Evolutionary conservation across 1,139 yeast species (phyloP).

Genomic region (Saccharomycopsis phalli): DNA sequence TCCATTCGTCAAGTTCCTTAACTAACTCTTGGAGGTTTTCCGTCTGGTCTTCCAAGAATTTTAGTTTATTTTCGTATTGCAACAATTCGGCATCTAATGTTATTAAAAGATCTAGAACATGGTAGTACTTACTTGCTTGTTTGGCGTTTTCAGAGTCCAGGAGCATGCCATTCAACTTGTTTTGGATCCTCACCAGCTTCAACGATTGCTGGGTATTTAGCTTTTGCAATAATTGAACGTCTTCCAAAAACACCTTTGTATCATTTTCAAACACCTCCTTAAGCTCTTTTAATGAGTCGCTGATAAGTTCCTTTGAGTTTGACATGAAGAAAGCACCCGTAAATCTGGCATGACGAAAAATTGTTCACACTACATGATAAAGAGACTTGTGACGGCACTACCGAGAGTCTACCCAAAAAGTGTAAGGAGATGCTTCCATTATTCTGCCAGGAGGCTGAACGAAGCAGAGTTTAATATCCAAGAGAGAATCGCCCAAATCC

Average conservation of each 20-base stretch:
- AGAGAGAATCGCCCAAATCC: constrained; percentile 62
- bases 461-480: constrained; percentile 23
- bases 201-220: constrained; percentile 50
- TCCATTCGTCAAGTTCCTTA: constrained; percentile 53
- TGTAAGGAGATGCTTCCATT: background rate
- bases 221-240: constrained; percentile 44
- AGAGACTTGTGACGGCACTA: background rate
- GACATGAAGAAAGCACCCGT: background rate
- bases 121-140: constrained; percentile 29
- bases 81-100: constrained; percentile 9
- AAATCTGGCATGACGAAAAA: background rate
- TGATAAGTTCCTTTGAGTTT: constrained; percentile 22
- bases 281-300: constrained; percentile 27
- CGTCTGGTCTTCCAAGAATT: constrained; percentile 38
- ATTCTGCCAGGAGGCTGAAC: background rate
- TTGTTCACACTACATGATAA: background rate
- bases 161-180: constrained; percentile 35
- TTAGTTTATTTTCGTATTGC: constrained; percentile 29
- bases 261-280: constrained; percentile 40
- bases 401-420: background rate
- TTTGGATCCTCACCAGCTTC: constrained; percentile 47
- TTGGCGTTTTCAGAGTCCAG: constrained; percentile 29
- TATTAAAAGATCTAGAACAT: constrained; percentile 27
- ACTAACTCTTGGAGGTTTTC: constrained; percentile 38
- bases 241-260: constrained; percentile 44